Evolutionary conservation across 345 rosid species (phyloP), one percentile per base, ranked within the genome.

Genomic region (Lumnitzera racemosa): DNA sequence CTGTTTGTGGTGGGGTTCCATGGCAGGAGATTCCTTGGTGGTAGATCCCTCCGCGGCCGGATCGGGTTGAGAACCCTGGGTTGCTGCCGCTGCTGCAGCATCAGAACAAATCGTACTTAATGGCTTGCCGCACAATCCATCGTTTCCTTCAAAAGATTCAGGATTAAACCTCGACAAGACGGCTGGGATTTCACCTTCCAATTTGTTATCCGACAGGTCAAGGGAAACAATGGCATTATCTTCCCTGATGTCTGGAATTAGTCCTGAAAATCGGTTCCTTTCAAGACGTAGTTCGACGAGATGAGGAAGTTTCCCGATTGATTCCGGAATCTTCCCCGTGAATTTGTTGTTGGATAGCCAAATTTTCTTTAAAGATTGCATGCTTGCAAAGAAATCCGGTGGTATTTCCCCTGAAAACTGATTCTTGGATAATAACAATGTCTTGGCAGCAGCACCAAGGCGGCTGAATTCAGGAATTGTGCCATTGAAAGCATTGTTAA

Each of bases 241-340:
- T 0, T 65, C 49, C 49, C 56, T 68, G 57, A 74, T 43, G 15
- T 67, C 55, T 10, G 94, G 97, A 55, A 92, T 76, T 43, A 31
- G 3, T 31, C 98, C 96, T 2, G 96, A 70, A 65, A 89, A 85
- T 3, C 48, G 68, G 64, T 92, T 89, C 5, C 54, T 58, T 70
- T 92, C 89, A 14, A 89, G 71, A 64, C 89, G 89, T 53, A 89
- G 74, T 70, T 85, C 94, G 29, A 36, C 66, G 23, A 92, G 79
- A 74, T 66, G 46, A 12, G 75, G 72, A 15, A 88, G 68, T 15
- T 63, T 57, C 55, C 64, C 50, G 13, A 83, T 2, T 0, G 97
- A 84, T 4, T 66, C 53, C 4, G 96, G 97, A 6, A 90, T 77
- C 1, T 63, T 55, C 0, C 97, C 99, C 0, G 64, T 46, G 70